Conservation (phyloP, 2,329 filamentous ascomycete genomes). For the Leptosphaerulina australis region DNA sequence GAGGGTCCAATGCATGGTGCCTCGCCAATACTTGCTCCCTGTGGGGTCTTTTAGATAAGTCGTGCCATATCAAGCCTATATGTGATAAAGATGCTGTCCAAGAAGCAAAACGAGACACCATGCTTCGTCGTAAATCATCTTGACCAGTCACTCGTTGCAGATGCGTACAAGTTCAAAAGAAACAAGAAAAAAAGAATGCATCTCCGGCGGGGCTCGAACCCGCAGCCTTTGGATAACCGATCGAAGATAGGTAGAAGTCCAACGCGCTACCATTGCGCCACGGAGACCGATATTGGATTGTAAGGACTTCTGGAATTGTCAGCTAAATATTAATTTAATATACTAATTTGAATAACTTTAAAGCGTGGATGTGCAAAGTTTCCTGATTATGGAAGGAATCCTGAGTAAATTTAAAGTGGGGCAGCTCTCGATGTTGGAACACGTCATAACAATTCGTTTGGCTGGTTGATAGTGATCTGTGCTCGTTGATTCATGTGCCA, state of each 20-base stretch:
- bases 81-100: too few relatives aligned
- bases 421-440: not conserved
- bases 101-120: too few relatives aligned
- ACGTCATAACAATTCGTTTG: not conserved
- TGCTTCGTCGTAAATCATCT: too few relatives aligned
- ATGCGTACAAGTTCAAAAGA: too few relatives aligned
- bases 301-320: conserved; percentile 25
- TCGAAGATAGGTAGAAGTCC: conserved; percentile 34
- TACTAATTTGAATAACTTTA: not conserved
- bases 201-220: conserved; percentile 44
- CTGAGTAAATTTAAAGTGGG: not conserved
- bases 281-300: conserved; percentile 33
- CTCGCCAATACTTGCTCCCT: too few relatives aligned
- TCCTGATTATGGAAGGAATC: too few relatives aligned
- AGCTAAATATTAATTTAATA: not conserved
- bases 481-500: not conserved
- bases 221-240: conserved; percentile 40
- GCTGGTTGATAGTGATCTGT: not conserved
- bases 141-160: too few relatives aligned
- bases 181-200: conserved; percentile 29
- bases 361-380: not conserved
- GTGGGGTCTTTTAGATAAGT: too few relatives aligned
- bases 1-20: too few relatives aligned
- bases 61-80: too few relatives aligned
- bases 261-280: conserved; percentile 46